Evolutionary conservation across 2,329 filamentous ascomycete genomes (phyloP).

Genomic region (Neofusicoccum cordaticola): DNA sequence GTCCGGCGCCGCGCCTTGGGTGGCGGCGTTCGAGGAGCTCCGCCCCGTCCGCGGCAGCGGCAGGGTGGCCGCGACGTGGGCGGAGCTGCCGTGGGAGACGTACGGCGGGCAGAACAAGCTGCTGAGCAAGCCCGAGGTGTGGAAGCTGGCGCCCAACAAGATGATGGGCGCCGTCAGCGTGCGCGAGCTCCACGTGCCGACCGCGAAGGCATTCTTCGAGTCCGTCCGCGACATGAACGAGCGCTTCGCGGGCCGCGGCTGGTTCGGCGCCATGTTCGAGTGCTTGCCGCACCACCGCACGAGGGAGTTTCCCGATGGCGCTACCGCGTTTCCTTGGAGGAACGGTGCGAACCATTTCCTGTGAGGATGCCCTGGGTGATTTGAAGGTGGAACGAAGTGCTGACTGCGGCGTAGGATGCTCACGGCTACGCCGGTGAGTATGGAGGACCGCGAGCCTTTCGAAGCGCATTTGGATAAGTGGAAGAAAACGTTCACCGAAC

Average conservation of each 20-base stretch:
- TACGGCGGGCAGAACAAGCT: constrained; percentile 9
- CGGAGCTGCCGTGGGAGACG: constrained; percentile 3
- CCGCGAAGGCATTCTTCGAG: constrained; percentile 9
- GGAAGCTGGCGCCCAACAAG: constrained; percentile 9
- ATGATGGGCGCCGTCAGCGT: constrained; percentile 10
- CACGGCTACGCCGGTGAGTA: background rate
- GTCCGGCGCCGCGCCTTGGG: background rate
- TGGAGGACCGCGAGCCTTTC: background rate
- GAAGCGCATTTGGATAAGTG: constrained; percentile 18
- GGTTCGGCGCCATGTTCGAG: constrained; percentile 11
- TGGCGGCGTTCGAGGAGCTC: background rate
- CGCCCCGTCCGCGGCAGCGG: background rate
- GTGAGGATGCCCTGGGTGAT: background rate
- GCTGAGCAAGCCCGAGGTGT: constrained; percentile 6
- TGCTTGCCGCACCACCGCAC: constrained; percentile 1
- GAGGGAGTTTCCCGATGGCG: background rate
- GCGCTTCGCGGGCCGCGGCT: background rate
- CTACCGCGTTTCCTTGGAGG: constrained; percentile 1
- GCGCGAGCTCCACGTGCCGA: background rate
- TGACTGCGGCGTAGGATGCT: background rate
- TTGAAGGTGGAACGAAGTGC: too few relatives aligned
- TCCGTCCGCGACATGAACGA: constrained; percentile 8
- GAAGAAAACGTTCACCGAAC: constrained; percentile 23
- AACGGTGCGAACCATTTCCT: background rate
- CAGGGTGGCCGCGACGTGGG: background rate